Evolutionary conservation across 2,329 filamentous ascomycete genomes (phyloP).

Genomic region (Ascochyta rabiei): DNA sequence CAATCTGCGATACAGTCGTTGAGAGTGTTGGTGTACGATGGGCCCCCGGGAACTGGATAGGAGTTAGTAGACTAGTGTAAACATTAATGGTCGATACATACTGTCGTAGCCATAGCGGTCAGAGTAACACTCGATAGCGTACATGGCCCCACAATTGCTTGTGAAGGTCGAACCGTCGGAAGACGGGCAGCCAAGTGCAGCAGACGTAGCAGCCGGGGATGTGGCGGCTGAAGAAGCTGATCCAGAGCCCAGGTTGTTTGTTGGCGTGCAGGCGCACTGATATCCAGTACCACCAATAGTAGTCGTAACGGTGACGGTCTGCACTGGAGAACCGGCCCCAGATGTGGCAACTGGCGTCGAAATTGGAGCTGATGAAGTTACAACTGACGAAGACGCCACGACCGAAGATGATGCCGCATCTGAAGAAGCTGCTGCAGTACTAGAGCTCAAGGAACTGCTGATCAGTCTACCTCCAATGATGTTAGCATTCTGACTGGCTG

Average conservation of each 20-base stretch:
- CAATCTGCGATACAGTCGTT: conserved; percentile 30
- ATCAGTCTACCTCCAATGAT: conserved; percentile 26
- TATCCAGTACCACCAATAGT: conserved; percentile 13
- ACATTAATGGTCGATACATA: conserved; percentile 1
- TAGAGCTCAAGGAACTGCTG: neutral
- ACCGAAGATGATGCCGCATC: neutral
- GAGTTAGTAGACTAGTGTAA: conserved; percentile 1
- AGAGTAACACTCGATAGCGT: conserved; percentile 28
- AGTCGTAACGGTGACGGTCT: conserved; percentile 19
- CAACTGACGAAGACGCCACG: neutral
- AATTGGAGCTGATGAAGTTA: neutral
- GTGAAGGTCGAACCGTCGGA: conserved; percentile 21
- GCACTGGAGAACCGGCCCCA: neutral
- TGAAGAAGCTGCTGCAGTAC: neutral
- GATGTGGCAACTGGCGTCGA: neutral
- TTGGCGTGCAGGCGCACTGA: conserved; percentile 20
- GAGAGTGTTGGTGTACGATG: conserved; percentile 13
- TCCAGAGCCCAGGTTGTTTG: neutral
- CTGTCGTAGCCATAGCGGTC: conserved; percentile 34
- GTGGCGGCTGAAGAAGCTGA: neutral
- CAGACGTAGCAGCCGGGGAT: neutral
- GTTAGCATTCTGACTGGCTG: conserved; percentile 3
- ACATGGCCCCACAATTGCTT: conserved; percentile 25
- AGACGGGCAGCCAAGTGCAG: conserved; percentile 20
- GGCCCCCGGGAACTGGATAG: conserved; percentile 15